A percentile compares a stretch with the other conserved stretches of the same genome.
These are phyloP conservation scores for Aspergillus flavus DNA, from an alignment of 2,329 filamentous ascomycete species.

Conservation along the genomic window DNA sequence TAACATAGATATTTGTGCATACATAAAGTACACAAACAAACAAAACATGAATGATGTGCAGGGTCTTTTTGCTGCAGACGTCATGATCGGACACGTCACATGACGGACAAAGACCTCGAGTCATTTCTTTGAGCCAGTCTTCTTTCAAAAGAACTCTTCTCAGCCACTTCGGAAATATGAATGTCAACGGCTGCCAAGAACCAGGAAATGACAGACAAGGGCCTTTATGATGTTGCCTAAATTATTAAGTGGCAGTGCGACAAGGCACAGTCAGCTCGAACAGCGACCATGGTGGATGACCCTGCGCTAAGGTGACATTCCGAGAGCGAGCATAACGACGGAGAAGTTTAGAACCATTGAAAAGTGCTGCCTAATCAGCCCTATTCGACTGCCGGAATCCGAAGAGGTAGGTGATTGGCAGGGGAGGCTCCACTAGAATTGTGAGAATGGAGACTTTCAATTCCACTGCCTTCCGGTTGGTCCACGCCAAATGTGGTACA, in stretches of 20 bases:
- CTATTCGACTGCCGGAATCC: constrained; percentile 12
- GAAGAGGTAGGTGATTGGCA: constrained; percentile 8
- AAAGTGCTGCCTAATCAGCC: constrained; percentile 14
- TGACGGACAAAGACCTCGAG: not conserved
- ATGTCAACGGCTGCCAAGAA: not conserved
- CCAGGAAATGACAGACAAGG: not conserved
- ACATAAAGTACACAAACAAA: too few species aligned
- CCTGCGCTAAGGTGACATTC: not conserved
- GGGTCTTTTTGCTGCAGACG: not conserved
- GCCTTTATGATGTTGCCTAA: not conserved
- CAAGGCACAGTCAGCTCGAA: not conserved
- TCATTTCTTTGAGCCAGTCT: not conserved
- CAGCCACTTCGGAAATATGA: not conserved
- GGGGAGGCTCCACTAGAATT: constrained; percentile 3
- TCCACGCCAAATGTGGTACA: constrained; percentile 6
- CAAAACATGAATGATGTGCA: too few species aligned
- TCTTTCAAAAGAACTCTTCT: not conserved
- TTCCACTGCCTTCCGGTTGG: constrained; percentile 12
- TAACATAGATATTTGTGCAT: too few species aligned
- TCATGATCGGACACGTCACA: not conserved
- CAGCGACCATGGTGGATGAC: not conserved
- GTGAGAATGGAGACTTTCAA: not conserved
- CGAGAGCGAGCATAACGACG: not conserved
- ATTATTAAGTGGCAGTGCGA: not conserved
- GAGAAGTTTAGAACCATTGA: not conserved